Base-by-base conservation (phyloP, 148 eudicot genomes). In the Dysphania ambrosioides region DNA sequence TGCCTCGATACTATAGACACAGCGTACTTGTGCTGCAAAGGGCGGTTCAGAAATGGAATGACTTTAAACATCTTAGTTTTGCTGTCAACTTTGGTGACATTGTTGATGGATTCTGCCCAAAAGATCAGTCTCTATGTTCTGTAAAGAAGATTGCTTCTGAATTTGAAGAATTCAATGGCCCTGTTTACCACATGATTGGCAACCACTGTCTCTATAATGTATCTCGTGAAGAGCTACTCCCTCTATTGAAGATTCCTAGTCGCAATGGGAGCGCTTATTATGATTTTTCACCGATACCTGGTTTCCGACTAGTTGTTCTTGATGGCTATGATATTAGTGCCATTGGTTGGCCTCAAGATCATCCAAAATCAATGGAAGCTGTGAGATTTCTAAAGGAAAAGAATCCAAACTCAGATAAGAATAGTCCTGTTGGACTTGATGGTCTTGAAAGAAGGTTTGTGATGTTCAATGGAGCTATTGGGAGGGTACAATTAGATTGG, bases 161-260 rank as follows among this genome's bases (percentile, higher is more conserved):
- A n/a, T n/a, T n/a, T n/a, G n/a, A n/a, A n/a, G n/a, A n/a, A n/a
- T n/a, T n/a, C n/a, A n/a, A n/a, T 79, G 94, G 97, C 42, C 86
- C 86, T 12, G 90, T 88, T 27, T 85, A 92, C 79, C 99, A 96
- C 83, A 87, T 96, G 99, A 92, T 96, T 74, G 99, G 99, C 42
- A 96, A 96, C 79, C n/a, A 96, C 76, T 96, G 99, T 79, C 97
- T 96, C 11, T 96, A 96, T 74, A 96, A 92, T 80, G 93, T 96
- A n/a, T 91, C 97, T 56, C 97, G 99, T 27, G 84, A 86, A 58
- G 76, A 87, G 31, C 79, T 96, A 61, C 97, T 92, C 74, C 99
- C 97, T 0, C 24, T 96, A 19, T 77, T 96, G 83, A 87, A 82
- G 60, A 88, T 92, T 65, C 84, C 85, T 0, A 59, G 69, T 55